phyloP scores from a whole-genome alignment of 75 land plant species.

The Selaginella moellendorffii region DNA sequence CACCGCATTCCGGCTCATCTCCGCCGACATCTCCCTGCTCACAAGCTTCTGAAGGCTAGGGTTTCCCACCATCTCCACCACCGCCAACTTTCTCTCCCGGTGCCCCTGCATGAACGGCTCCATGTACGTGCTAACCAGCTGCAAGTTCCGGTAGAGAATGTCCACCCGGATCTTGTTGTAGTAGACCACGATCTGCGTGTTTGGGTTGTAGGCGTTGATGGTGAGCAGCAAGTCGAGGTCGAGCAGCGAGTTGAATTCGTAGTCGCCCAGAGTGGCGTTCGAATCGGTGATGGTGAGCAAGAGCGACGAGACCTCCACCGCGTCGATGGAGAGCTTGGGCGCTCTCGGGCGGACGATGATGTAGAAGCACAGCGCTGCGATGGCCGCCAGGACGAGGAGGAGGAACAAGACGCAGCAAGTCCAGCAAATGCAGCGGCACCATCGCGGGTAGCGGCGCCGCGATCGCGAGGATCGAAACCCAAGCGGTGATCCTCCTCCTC shows the following conservation, averaged over 20 bases:
- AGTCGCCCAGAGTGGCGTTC: not conserved
- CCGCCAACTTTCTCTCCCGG: not conserved
- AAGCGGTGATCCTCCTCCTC: too few relatives aligned
- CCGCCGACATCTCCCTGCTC: not conserved
- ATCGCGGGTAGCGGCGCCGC: too few relatives aligned
- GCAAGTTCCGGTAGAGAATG: not conserved
- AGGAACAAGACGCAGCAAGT: too few relatives aligned
- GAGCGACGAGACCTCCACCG: not conserved
- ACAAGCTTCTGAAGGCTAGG: not conserved
- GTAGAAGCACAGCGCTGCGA: not conserved
- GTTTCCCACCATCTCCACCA: not conserved
- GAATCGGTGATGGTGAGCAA: not conserved
- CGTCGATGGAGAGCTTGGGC: not conserved
- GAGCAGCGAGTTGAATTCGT: not conserved
- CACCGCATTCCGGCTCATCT: not conserved
- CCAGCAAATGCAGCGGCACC: too few relatives aligned
- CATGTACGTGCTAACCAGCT: not conserved
- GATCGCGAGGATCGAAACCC: too few relatives aligned
- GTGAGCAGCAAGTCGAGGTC: not conserved
- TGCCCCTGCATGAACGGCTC: not conserved
- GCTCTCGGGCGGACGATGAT: not conserved
- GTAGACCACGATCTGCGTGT: not conserved
- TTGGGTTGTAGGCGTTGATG: not conserved
- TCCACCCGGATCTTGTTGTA: not conserved
- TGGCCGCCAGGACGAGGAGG: not conserved